A percentile compares a stretch with the other conserved stretches of the same genome.
These are phyloP conservation scores for Lycium barbarum DNA, from an alignment of 257 asterid genomes.

Conservation along the genomic window DNA sequence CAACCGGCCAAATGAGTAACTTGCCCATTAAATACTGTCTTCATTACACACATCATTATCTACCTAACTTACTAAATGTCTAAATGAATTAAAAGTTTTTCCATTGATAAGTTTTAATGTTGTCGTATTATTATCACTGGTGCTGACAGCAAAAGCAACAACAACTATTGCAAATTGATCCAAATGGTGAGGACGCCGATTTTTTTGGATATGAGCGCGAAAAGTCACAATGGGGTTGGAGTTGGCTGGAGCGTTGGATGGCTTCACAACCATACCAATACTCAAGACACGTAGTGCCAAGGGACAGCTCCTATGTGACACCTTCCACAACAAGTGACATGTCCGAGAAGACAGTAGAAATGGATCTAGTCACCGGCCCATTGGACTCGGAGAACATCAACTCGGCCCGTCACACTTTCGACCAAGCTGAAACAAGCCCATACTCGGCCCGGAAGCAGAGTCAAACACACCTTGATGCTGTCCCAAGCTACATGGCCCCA, in stretches of 20 bases:
- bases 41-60: background rate
- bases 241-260: conserved; percentile 95
- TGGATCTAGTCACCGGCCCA: conserved; percentile 48
- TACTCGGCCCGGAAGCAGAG: conserved; percentile 40
- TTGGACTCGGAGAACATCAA: conserved; percentile 46
- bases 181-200: conserved; percentile 34
- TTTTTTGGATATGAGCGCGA: conserved; percentile 44
- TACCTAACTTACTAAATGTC: background rate
- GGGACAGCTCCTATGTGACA: conserved; percentile 49
- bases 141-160: conserved; percentile 35
- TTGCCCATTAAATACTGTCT: no score
- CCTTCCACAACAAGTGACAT: conserved; percentile 47
- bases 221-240: conserved; percentile 76
- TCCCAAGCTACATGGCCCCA: conserved; percentile 89
- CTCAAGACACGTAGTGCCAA: conserved; percentile 44
- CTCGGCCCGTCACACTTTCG: conserved; percentile 42
- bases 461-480: conserved; percentile 32
- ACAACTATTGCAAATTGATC: conserved; percentile 37
- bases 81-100: background rate
- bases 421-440: conserved; percentile 54
- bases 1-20: no score
- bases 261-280: conserved; percentile 68
- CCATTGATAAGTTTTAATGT: background rate
- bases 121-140: background rate
- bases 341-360: conserved; percentile 75